A percentile compares a stretch with the other conserved stretches of the same genome.
phyloP scores from a whole-genome alignment of 345 rosid genomes.

The Melaleuca quinquenervia region DNA sequence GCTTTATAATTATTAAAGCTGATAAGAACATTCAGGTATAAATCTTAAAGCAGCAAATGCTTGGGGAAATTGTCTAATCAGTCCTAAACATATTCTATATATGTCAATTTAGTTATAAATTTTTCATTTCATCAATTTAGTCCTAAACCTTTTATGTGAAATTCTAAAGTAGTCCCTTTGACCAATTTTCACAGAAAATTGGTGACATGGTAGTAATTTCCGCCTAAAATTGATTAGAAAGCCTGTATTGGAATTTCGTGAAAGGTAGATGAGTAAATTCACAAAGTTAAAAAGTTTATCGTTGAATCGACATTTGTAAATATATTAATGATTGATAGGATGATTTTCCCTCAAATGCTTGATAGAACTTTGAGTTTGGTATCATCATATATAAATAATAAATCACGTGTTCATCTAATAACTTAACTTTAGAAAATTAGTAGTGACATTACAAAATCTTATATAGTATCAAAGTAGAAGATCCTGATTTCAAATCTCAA shows the following conservation, averaged over 20 bases:
- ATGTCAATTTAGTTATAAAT: not conserved
- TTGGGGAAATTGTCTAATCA: not conserved
- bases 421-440: not conserved
- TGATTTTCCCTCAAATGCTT: not conserved
- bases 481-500: not conserved
- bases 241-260: not conserved
- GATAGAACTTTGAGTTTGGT: not conserved
- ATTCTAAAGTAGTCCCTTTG: not conserved
- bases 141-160: not conserved
- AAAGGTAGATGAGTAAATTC: not conserved
- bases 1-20: not conserved
- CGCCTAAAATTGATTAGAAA: too few relatives aligned
- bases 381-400: too few relatives aligned
- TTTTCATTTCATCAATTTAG: not conserved
- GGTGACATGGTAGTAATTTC: rapidly evolving
- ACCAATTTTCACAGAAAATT: not conserved
- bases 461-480: not conserved
- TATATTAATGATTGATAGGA: not conserved
- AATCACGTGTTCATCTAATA: not conserved
- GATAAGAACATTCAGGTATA: not conserved
- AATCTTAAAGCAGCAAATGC: not conserved
- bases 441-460: not conserved
- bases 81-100: not conserved
- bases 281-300: not conserved
- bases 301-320: not conserved